Conservation (phyloP, 1,284 basidiomycete genomes). For the Tremellales sp. region DNA sequence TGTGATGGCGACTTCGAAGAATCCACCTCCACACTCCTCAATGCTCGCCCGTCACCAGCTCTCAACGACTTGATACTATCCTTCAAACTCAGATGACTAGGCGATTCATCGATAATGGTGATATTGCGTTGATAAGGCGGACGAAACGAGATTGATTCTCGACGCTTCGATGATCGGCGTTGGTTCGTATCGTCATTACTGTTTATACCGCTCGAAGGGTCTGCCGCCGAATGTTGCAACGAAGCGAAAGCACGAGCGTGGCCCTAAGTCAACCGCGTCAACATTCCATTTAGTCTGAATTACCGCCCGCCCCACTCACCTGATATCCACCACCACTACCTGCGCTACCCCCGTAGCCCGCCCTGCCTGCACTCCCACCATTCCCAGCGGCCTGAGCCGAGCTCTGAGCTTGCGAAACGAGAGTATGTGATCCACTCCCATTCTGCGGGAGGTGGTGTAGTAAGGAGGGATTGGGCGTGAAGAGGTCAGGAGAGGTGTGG, state of each 20-base stretch:
- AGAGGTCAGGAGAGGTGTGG: slow-evolving; percentile 37
- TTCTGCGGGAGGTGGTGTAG: slow-evolving; percentile 42
- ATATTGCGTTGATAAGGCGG: background rate
- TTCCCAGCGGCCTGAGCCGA: slow-evolving; percentile 26
- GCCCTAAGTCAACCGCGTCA: slow-evolving; percentile 15
- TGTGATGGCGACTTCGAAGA: too few species aligned
- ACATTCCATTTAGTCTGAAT: background rate
- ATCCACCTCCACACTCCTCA: too few species aligned
- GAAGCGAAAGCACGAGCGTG: slow-evolving; percentile 44
- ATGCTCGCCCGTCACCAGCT: too few species aligned
- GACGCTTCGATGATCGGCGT: slow-evolving; percentile 1
- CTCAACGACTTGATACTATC: too few species aligned
- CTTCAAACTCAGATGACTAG: too few species aligned
- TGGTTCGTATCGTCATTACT: slow-evolving; percentile 20
- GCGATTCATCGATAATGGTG: background rate
- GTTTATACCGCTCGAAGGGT: slow-evolving; percentile 14
- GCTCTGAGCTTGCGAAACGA: slow-evolving; percentile 20
- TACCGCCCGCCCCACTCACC: slow-evolving; percentile 12
- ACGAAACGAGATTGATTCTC: background rate
- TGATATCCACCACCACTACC: slow-evolving; percentile 40
- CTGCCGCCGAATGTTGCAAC: slow-evolving; percentile 29
- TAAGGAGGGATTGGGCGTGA: slow-evolving; percentile 47
- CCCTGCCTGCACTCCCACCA: slow-evolving; percentile 30
- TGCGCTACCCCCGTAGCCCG: slow-evolving; percentile 35
- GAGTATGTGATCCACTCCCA: slow-evolving; percentile 12